Evolutionary conservation across 345 rosid genomes (phyloP).

Genomic region (Anacardium occidentale): DNA sequence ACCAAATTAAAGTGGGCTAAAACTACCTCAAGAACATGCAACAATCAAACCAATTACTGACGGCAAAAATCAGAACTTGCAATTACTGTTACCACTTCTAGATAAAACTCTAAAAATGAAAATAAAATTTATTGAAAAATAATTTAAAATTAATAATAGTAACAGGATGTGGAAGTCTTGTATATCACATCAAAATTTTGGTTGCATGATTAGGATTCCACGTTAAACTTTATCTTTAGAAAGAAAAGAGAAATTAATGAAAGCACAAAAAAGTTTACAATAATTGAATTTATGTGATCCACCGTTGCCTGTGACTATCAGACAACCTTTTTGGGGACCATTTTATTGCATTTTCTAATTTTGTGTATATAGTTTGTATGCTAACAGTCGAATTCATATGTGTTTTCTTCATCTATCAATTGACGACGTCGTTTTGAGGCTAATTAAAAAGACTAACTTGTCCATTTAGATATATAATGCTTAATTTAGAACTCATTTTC

Average conservation of each 20-base stretch:
- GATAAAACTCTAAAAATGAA: too few species aligned
- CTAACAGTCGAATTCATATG: not conserved
- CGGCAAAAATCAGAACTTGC: too few species aligned
- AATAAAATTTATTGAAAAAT: too few species aligned
- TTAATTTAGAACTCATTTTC: too few species aligned
- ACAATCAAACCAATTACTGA: not conserved
- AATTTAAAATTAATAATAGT: too few species aligned
- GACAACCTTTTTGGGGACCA: not conserved
- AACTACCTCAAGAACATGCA: not conserved
- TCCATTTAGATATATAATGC: too few species aligned
- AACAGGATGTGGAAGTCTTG: not conserved
- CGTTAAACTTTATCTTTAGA: not conserved
- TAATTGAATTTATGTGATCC: not conserved
- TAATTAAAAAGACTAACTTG: too few species aligned
- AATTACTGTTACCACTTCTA: too few species aligned
- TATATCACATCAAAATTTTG: not conserved
- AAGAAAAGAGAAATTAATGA: not conserved
- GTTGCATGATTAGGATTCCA: slow-evolving; percentile 7
- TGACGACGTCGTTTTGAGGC: not conserved
- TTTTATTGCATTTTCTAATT: too few species aligned
- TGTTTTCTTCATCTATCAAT: not conserved
- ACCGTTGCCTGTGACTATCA: not conserved
- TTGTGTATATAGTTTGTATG: not conserved
- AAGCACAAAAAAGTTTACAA: not conserved
- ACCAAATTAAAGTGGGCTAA: not conserved